A percentile compares a stretch with the other conserved stretches of the same genome.
These are phyloP conservation scores for Gossypium ekmanianum DNA, from an alignment of 345 rosid genomes.

Conservation along the genomic window DNA sequence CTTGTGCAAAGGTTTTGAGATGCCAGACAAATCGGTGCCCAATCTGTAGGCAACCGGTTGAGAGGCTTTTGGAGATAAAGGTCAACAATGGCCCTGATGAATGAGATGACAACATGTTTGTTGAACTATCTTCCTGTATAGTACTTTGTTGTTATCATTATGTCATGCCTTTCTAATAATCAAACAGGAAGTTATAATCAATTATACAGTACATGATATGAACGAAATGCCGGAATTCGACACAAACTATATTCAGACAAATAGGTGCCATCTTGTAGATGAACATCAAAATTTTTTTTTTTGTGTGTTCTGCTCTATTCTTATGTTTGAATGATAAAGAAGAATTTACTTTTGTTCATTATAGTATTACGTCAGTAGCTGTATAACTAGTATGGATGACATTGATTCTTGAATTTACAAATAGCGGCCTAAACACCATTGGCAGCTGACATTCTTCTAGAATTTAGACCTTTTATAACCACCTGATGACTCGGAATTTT, in stretches of 20 bases:
- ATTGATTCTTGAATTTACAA: no score
- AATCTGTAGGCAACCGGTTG: slow-evolving; percentile 91
- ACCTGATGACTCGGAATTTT: no score
- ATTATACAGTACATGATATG: not conserved
- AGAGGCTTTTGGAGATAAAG: slow-evolving; percentile 89
- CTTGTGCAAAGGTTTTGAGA: slow-evolving; percentile 90
- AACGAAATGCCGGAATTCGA: slow-evolving; percentile 14
- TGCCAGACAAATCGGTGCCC: slow-evolving; percentile 87
- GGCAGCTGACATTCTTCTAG: no score
- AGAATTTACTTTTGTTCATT: not conserved
- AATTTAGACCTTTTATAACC: no score
- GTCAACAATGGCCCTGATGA: slow-evolving; percentile 51
- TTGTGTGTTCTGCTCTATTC: not conserved
- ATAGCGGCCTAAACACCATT: no score
- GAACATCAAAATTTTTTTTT: no score
- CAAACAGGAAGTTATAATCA: slow-evolving; percentile 17
- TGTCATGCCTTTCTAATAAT: slow-evolving; percentile 23
- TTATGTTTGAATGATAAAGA: not conserved
- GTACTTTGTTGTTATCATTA: slow-evolving; percentile 13
- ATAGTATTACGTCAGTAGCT: no score
- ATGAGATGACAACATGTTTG: slow-evolving; percentile 25
- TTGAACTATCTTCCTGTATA: slow-evolving; percentile 24
- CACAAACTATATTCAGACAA: not conserved
- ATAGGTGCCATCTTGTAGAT: not conserved
- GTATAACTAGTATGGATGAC: no score